Conservation (phyloP, 176 grass and related monocot genomes). For the Juncus effusus region DNA sequence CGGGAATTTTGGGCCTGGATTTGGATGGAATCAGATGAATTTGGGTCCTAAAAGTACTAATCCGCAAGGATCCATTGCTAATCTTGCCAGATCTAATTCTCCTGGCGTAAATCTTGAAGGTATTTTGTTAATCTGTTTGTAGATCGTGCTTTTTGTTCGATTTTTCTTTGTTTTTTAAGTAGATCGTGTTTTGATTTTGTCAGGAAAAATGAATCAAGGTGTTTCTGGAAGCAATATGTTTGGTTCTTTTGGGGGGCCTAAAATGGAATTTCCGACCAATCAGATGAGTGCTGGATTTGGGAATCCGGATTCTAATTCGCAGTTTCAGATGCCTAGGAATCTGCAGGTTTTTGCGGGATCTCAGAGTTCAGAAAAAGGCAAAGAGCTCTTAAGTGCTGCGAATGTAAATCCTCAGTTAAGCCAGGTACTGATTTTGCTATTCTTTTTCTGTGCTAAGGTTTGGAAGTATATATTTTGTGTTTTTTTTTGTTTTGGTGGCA, state of each 20-base stretch:
- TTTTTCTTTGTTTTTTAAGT: neutral
- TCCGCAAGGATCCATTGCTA: conserved; percentile 58
- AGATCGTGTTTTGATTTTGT: conserved; percentile 23
- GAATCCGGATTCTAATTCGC: conserved; percentile 30
- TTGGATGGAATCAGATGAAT: conserved; percentile 71
- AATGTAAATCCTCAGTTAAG: conserved; percentile 50
- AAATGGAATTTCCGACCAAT: conserved; percentile 38
- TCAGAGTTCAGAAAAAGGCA: conserved; percentile 73
- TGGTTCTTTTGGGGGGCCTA: conserved; percentile 38
- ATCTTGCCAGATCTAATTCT: conserved; percentile 40
- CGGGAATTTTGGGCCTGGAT: conserved; percentile 56
- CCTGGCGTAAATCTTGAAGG: conserved; percentile 53
- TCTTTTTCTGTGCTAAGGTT: no score
- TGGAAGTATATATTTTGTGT: no score
- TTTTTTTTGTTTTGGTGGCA: no score
- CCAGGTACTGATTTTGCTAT: conserved; percentile 17
- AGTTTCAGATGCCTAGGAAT: conserved; percentile 35
- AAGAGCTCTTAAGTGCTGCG: conserved; percentile 47
- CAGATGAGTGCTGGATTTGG: conserved; percentile 58
- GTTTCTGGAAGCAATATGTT: conserved; percentile 44
- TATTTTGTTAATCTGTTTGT: conserved; percentile 20
- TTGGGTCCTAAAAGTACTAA: conserved; percentile 40
- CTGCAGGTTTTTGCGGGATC: conserved; percentile 41
- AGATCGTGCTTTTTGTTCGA: neutral
- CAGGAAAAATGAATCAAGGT: conserved; percentile 56